Conservation (phyloP, 805 yeast species). For the Blastobotrys attinorum region DNA sequence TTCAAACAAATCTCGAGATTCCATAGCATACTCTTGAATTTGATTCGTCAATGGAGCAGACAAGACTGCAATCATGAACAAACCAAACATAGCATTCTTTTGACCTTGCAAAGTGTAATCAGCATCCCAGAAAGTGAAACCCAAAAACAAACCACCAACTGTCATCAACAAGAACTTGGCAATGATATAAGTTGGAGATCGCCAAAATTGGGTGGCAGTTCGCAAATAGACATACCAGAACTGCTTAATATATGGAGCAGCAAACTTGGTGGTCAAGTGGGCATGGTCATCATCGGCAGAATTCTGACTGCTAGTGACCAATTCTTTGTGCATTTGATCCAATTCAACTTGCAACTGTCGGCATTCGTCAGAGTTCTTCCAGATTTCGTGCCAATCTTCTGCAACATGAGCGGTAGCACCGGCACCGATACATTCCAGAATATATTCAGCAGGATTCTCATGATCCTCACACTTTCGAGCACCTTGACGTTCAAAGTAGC, state of each 20-base stretch:
- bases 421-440: constrained; percentile 68
- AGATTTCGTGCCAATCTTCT: constrained; percentile 56
- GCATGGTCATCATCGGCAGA: not conserved
- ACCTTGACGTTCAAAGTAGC: constrained; percentile 65
- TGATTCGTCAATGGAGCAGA: constrained; percentile 56
- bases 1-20: constrained; percentile 55
- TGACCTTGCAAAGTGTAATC: constrained; percentile 45
- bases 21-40: constrained; percentile 50
- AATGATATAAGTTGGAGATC: constrained; percentile 55
- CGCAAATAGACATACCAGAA: constrained; percentile 35
- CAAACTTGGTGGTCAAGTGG: constrained; percentile 28
- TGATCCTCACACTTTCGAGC: constrained; percentile 53
- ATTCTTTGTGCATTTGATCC: constrained; percentile 27
- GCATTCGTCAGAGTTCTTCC: constrained; percentile 45
- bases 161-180: constrained; percentile 48
- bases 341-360: constrained; percentile 28
- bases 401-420: constrained; percentile 61
- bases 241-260: constrained; percentile 43
- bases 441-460: constrained; percentile 74
- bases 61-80: constrained; percentile 50
- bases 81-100: constrained; percentile 51
- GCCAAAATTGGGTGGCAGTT: constrained; percentile 41
- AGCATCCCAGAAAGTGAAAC: constrained; percentile 62
- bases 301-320: constrained; percentile 13
- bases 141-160: constrained; percentile 54